A percentile compares a stretch with the other conserved stretches of the same genome.
Conservation (phyloP, 2,329 filamentous ascomycete species). For the Colletotrichum sp. region DNA sequence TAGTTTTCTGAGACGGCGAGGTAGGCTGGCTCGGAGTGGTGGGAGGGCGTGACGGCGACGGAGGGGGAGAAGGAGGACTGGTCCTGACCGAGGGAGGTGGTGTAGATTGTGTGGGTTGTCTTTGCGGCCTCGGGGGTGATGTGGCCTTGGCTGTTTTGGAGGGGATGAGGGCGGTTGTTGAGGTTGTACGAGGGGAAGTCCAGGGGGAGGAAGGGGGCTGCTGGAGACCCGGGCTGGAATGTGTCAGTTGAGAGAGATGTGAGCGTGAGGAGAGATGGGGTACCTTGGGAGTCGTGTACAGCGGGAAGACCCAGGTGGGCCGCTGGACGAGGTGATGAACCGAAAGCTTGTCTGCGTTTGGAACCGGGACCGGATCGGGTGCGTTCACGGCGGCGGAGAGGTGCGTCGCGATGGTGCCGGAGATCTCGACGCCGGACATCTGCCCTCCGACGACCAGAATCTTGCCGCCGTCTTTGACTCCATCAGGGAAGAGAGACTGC, state of each 20-base stretch:
- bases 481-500: slow-evolving; percentile 45
- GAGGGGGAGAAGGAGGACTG: slow-evolving; percentile 54
- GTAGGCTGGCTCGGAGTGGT: slow-evolving; percentile 61
- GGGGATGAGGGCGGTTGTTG: slow-evolving; percentile 60
- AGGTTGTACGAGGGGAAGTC: slow-evolving; percentile 78
- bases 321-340: slow-evolving; percentile 73
- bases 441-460: slow-evolving; percentile 80
- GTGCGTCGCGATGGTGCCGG: slow-evolving; percentile 73
- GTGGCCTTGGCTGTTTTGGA: slow-evolving; percentile 69
- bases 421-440: slow-evolving; percentile 82
- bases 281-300: slow-evolving; percentile 58
- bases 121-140: slow-evolving; percentile 63
- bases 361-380: slow-evolving; percentile 45
- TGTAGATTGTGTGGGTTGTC: slow-evolving; percentile 56
- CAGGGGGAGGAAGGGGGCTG: slow-evolving; percentile 71
- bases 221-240: slow-evolving; percentile 45
- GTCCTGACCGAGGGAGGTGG: slow-evolving; percentile 54
- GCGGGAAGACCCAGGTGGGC: slow-evolving; percentile 75
- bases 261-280: background rate
- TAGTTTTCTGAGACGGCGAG: slow-evolving; percentile 76
- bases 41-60: slow-evolving; percentile 36
- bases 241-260: slow-evolving; percentile 25
- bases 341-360: slow-evolving; percentile 53
- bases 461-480: slow-evolving; percentile 52
- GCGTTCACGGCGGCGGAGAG: slow-evolving; percentile 68